Evolutionary conservation across 257 asterid genomes (phyloP).

Genomic region (Cynanchum wilfordii): DNA sequence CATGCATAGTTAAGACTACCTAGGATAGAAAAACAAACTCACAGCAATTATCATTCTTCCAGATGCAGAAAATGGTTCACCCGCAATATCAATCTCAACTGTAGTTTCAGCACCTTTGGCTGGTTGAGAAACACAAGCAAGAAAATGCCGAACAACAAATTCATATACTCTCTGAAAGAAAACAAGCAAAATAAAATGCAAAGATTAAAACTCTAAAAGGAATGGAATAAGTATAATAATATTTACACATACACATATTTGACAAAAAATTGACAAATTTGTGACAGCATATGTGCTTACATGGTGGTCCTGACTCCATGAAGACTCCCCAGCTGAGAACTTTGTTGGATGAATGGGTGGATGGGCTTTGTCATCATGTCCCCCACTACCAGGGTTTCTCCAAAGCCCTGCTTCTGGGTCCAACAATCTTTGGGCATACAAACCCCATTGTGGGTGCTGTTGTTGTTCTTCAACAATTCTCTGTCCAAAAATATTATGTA

Average conservation of each 20-base stretch:
- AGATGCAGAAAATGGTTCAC: slow-evolving; percentile 77
- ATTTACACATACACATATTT: not conserved
- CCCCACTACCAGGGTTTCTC: slow-evolving; percentile 85
- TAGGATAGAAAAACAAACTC: slow-evolving; percentile 34
- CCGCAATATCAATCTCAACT: slow-evolving; percentile 91
- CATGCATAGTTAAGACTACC: slow-evolving; percentile 4
- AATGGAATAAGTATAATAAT: not conserved
- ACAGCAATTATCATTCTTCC: slow-evolving; percentile 92
- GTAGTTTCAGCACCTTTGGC: slow-evolving; percentile 94
- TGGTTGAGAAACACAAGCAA: slow-evolving; percentile 98
- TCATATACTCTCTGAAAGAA: slow-evolving; percentile 81
- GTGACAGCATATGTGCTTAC: slow-evolving; percentile 44
- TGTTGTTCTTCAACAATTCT: slow-evolving; percentile 83
- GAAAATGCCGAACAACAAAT: slow-evolving; percentile 95
- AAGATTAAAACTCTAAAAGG: not conserved
- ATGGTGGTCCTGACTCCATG: slow-evolving; percentile 95
- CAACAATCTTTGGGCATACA: slow-evolving; percentile 77
- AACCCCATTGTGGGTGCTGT: slow-evolving; percentile 85
- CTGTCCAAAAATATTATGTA: slow-evolving; percentile 36
- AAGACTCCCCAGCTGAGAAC: slow-evolving; percentile 85
- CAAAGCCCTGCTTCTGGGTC: slow-evolving; percentile 81
- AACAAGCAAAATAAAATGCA: slow-evolving; percentile 4
- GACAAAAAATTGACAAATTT: slow-evolving; percentile 8
- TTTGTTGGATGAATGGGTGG: slow-evolving; percentile 99
- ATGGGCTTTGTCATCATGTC: slow-evolving; percentile 97